Conservation (phyloP, 2,329 filamentous ascomycete genomes). For the Diaporthe amygdali region DNA sequence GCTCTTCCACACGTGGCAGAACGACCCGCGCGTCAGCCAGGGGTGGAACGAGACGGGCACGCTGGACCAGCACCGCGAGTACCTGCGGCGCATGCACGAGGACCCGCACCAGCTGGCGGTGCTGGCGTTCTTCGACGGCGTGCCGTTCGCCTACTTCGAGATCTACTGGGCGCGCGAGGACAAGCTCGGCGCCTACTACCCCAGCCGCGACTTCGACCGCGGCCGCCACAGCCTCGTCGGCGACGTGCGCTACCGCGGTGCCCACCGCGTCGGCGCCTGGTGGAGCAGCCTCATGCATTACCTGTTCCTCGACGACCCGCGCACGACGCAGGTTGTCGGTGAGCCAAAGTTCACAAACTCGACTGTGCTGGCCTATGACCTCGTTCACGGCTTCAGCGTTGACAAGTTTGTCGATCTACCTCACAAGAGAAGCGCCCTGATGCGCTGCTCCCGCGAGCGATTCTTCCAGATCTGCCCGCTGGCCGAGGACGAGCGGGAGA, state of each 20-base stretch:
- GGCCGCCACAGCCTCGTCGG: conserved; percentile 64
- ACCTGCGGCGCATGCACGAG: conserved; percentile 70
- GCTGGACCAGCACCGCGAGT: conserved; percentile 74
- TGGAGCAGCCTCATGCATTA: conserved; percentile 69
- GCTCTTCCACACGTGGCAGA: conserved; percentile 82
- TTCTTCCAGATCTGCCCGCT: conserved; percentile 74
- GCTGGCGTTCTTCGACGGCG: conserved; percentile 73
- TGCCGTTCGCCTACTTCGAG: conserved; percentile 79
- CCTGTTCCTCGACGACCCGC: conserved; percentile 64
- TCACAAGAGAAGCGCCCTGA: conserved; percentile 73
- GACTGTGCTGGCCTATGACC: conserved; percentile 75
- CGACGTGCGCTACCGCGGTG: conserved; percentile 63
- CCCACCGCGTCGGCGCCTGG: conserved; percentile 66
- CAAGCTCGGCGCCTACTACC: conserved; percentile 60
- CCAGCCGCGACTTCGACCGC: conserved; percentile 60
- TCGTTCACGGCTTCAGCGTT: conserved; percentile 74
- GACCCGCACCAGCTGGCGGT: conserved; percentile 76
- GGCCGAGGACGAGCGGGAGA: conserved; percentile 40
- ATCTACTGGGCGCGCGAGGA: conserved; percentile 76
- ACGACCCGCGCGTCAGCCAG: conserved; percentile 79
- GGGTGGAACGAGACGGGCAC: conserved; percentile 84
- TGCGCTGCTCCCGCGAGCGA: conserved; percentile 67
- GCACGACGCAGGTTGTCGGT: conserved; percentile 63
- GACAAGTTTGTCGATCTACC: conserved; percentile 76
- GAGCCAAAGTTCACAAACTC: conserved; percentile 76